These are phyloP conservation scores for Epichloe brachyelytri DNA, from an alignment of 2,329 filamentous ascomycete species.

Conservation along the genomic window DNA sequence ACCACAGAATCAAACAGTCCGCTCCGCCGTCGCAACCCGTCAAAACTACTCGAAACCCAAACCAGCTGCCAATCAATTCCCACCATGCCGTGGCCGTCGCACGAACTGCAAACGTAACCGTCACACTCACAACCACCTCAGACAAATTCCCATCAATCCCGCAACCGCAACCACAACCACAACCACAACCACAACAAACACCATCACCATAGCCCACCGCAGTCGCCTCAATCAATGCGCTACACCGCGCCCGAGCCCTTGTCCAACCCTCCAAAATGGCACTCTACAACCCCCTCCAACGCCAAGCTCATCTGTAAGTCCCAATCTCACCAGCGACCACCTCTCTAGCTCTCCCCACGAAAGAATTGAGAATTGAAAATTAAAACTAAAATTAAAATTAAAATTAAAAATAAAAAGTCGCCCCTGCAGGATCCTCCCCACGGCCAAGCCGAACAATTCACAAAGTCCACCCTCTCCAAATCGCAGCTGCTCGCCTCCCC, in stretches of 20 bases:
- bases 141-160: no score
- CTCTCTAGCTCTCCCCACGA: no score
- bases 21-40: no score
- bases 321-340: neutral
- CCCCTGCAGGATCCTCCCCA: constrained; percentile 46
- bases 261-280: constrained; percentile 27
- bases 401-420: constrained; percentile 30
- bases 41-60: no score
- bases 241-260: constrained; percentile 8
- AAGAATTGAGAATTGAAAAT: no score
- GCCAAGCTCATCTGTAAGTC: constrained; percentile 36
- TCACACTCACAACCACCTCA: no score
- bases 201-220: neutral
- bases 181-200: neutral
- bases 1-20: no score
- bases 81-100: no score
- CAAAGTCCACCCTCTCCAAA: constrained; percentile 44
- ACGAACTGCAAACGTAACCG: no score
- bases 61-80: no score
- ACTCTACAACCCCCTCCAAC: constrained; percentile 21
- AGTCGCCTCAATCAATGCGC: constrained; percentile 11
- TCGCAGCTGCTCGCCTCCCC: constrained; percentile 51
- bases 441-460: constrained; percentile 66
- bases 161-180: no score
- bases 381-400: neutral